Evolutionary conservation across 768 basidiomycete species (phyloP), one percentile per base, ranked within the genome.

Genomic region (Lentinus tigrinus): DNA sequence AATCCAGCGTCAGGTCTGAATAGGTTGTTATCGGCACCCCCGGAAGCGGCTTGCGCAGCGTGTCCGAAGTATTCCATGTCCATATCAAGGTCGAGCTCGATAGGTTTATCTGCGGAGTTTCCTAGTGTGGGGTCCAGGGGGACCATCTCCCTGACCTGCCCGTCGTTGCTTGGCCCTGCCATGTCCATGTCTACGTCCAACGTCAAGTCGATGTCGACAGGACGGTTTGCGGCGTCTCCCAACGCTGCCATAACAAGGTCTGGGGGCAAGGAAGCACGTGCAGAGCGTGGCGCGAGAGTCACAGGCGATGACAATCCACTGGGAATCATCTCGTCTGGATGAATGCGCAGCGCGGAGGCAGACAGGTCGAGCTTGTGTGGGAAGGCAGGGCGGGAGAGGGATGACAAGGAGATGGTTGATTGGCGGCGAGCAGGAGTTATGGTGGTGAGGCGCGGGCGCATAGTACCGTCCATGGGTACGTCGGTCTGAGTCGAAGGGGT

Each of bases 321-420:
- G 1, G 81, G 75, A 5, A 81, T 73, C 6, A 77, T 79, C 63
- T 90, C 88, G 42, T 87, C 85, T 0, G 86, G 76, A n/a, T 81
- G 73, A 27, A 90, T 78, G 46, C 85, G 83, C 54, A 91, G 76
- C 11, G 85, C 75, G 13, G 84, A 73, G 1, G 87, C 78, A n/a
- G 91, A 89, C 5, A 93, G 77, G 66, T 93, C 91, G n/a, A 93
- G 82, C 64, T 91, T 92, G 52, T 82, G 82, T 19, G 88, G 88
- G 56, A 88, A 78, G 4, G 80, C 73, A 1, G 85, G 88, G 24
- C 91, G 81, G 43, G 89, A 87, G 11, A 93, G 81, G 5, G 90
- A 89, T 11, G 89, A 91, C 37, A 93, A 78, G 3, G 90, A 91
- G 39, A 93, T 89, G 13, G 87, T 82, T 8, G 91, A 93, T 44